These are phyloP conservation scores for Globisporangium abappressorium DNA, from an alignment of 352 stramenopile species.

Conservation along the genomic window DNA sequence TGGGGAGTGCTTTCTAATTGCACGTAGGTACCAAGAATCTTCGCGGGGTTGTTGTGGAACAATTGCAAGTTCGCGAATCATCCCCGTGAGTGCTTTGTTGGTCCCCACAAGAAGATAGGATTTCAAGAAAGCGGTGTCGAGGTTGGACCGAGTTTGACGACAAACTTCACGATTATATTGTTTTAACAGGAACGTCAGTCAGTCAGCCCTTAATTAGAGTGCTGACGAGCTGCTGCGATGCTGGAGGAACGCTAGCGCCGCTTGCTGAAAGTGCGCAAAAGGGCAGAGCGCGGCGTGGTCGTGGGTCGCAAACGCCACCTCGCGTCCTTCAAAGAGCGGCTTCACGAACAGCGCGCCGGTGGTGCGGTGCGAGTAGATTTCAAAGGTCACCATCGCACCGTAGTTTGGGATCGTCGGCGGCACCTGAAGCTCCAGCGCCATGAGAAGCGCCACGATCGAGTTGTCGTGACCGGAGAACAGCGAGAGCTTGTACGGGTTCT, in stretches of 20 bases:
- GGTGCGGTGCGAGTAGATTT: conserved; percentile 49
- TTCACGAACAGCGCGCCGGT: conserved; percentile 45
- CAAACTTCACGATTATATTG: neutral
- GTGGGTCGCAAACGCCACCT: conserved; percentile 42
- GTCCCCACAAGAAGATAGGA: too few relatives aligned
- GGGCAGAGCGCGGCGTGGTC: conserved; percentile 43
- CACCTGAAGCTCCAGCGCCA: conserved; percentile 58
- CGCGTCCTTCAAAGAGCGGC: conserved; percentile 50
- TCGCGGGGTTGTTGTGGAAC: too few relatives aligned
- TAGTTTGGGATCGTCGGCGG: conserved; percentile 57
- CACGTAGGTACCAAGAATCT: too few relatives aligned
- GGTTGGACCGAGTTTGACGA: neutral
- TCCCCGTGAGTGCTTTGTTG: too few relatives aligned
- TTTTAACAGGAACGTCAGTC: neutral
- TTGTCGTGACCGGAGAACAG: conserved; percentile 83
- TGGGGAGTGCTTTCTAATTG: too few relatives aligned
- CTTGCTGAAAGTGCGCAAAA: conserved; percentile 50
- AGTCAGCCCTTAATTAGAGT: conserved; percentile 5
- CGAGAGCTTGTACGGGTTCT: conserved; percentile 47
- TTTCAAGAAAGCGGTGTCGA: neutral
- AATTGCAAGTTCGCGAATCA: too few relatives aligned
- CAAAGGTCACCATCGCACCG: conserved; percentile 73
- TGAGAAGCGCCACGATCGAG: conserved; percentile 68
- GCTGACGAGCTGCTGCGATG: conserved; percentile 16
- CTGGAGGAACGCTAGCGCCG: conserved; percentile 45